Percentiles rank a stretch among this genome's conserved stretches.
Conservation (phyloP, 148 eudicot genomes). For the Tetragonia tetragonoides region DNA sequence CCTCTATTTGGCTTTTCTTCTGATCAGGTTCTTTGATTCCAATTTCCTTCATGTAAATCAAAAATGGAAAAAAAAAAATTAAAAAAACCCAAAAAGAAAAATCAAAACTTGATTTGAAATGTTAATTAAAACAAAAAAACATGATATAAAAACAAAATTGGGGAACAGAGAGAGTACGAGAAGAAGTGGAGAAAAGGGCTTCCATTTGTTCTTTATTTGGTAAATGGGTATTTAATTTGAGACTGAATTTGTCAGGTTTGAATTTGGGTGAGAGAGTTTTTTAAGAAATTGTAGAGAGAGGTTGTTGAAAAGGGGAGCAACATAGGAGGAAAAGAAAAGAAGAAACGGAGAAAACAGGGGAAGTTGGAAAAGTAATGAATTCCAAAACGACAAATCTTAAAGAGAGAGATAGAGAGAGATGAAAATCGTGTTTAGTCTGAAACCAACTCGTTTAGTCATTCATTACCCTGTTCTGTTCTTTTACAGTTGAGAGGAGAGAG, state of each 20-base stretch:
- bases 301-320: conserved; percentile 5
- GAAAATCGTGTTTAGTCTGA: conserved; percentile 3
- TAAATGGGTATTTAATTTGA: not conserved
- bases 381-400: conserved; percentile 4
- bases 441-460: not conserved
- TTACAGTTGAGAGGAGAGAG: not conserved
- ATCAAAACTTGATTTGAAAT: not conserved
- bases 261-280: not conserved
- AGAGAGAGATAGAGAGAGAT: not conserved
- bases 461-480: not conserved
- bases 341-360: not conserved
- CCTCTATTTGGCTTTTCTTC: conserved; percentile 10
- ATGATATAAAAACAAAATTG: not conserved
- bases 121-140: not conserved
- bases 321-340: not conserved
- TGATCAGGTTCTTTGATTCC: conserved; percentile 8
- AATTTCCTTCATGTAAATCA: conserved; percentile 1
- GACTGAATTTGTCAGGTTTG: conserved; percentile 13
- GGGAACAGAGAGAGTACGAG: conserved; percentile 1
- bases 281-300: not conserved
- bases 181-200: conserved; percentile 9
- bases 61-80: not conserved
- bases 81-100: not conserved
- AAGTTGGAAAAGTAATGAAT: not conserved
- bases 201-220: not conserved